Evolutionary conservation across 164 flowering plant species (phyloP).

Genomic region (Annona squamosa): DNA sequence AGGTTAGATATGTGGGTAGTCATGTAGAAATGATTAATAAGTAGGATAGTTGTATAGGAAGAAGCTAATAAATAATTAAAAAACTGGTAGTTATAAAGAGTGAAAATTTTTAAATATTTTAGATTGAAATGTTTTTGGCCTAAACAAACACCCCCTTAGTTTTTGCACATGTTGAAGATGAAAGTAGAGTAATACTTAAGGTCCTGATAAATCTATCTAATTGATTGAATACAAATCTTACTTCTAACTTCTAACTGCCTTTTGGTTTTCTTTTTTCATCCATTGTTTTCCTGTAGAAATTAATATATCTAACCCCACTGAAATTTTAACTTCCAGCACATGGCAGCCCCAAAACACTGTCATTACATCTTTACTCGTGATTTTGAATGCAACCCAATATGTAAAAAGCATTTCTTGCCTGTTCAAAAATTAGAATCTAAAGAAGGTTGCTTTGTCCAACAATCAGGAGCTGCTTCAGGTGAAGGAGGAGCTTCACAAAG

Average conservation of each 20-base stretch:
- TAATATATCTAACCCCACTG: background rate
- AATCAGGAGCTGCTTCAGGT: slow-evolving; percentile 56
- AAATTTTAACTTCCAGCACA: background rate
- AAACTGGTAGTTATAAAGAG: background rate
- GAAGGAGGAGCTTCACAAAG: slow-evolving; percentile 41
- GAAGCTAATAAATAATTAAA: background rate
- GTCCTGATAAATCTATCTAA: background rate
- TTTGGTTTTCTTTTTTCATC: background rate
- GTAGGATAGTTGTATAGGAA: too few relatives aligned
- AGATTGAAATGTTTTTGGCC: too few relatives aligned
- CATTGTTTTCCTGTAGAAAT: background rate
- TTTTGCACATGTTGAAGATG: too few relatives aligned
- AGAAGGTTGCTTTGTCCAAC: background rate
- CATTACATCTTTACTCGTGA: background rate
- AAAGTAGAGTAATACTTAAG: background rate
- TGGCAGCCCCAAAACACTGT: background rate
- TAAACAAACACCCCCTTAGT: too few relatives aligned
- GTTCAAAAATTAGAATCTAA: background rate
- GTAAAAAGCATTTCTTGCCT: background rate
- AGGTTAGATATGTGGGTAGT: too few relatives aligned
- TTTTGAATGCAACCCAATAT: background rate
- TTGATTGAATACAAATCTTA: too few relatives aligned
- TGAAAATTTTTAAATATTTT: too few relatives aligned
- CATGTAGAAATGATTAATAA: too few relatives aligned
- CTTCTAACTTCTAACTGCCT: background rate